A percentile compares a stretch with the other conserved stretches of the same genome.
Conservation (phyloP, 805 yeast species). For the Blastobotrys peoriensis region DNA sequence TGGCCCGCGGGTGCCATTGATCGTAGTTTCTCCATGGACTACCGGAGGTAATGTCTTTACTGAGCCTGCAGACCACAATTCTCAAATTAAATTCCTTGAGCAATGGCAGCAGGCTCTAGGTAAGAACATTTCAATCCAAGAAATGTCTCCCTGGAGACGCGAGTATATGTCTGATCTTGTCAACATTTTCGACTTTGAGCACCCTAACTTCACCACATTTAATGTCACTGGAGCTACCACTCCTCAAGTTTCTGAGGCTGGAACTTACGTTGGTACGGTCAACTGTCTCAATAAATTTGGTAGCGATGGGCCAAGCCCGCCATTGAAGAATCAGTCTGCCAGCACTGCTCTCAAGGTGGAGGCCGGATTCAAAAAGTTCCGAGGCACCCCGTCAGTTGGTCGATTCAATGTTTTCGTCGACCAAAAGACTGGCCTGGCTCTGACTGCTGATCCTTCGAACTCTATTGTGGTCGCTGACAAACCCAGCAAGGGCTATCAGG, state of each 20-base stretch:
- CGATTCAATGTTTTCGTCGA: slow-evolving; percentile 17
- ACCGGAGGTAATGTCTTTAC: slow-evolving; percentile 23
- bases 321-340: slow-evolving; percentile 17
- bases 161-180: slow-evolving; percentile 20
- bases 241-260: slow-evolving; percentile 9
- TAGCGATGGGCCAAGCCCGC: slow-evolving; percentile 14
- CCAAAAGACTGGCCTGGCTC: slow-evolving; percentile 7
- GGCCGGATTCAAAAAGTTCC: slow-evolving; percentile 16
- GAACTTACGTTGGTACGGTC: slow-evolving; percentile 7
- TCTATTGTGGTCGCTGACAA: no score
- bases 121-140: slow-evolving; percentile 9
- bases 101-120: slow-evolving; percentile 17
- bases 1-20: slow-evolving; percentile 22
- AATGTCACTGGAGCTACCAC: slow-evolving; percentile 9
- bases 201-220: slow-evolving; percentile 14
- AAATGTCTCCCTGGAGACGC: slow-evolving; percentile 20
- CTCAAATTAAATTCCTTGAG: slow-evolving; percentile 22
- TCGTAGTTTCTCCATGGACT: slow-evolving; percentile 22
- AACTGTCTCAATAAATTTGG: slow-evolving; percentile 9
- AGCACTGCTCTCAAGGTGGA: slow-evolving; percentile 15
- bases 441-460: no score
- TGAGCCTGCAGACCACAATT: slow-evolving; percentile 23
- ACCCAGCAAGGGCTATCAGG: no score
- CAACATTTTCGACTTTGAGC: slow-evolving; percentile 18
- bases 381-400: slow-evolving; percentile 22